Base-by-base conservation (phyloP, 2,329 filamentous ascomycete species). In the Fusarium haematococcum region DNA sequence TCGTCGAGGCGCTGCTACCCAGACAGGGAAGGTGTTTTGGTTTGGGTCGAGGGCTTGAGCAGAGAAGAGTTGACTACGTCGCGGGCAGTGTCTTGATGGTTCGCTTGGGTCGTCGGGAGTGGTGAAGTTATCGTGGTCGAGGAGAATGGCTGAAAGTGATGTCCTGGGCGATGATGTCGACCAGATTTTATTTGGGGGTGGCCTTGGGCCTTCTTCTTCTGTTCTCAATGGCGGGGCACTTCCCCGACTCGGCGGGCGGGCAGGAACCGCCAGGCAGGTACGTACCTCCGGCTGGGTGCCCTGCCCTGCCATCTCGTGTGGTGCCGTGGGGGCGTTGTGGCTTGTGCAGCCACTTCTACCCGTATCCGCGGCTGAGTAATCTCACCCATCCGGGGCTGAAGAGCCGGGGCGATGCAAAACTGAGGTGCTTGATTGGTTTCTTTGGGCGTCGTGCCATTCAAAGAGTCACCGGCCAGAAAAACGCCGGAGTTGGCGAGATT, bases 141-240 rank as follows among this genome's bases (percentile, higher is more conserved):
- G 30, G 57, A 32, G 27, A 67, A 65, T 41, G 52, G 48, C 8
- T 35, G 45, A 65, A 43, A 66, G 75, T 52, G 48, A 30, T 52
- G 48, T n/a, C 27, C 27, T 52, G 27, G 48, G 25, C 35, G 69
- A 74, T 66, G 70, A 78, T 75, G 69, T 76, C 68, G 69, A 65
- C 74, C 65, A 78, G 76, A 76, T 77, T 78, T 77, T 78, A 78
- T 76, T 74, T 60, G 43, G 63, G 61, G 60, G 32, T 32, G 54
- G 56, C 59, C 52, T 43, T 50, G 61, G 43, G 35, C 20, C 50
- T 30, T 59, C 33, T 56, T 57, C 65, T 56, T 54, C 63, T n/a
- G 27, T 52, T 52, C 52, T 25, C 65, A 57, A 76, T 77, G 77
- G 77, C 76, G 77, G 77, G 77, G 77, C 77, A 78, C 39, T 63